Evolutionary conservation across 2,329 filamentous ascomycete genomes (phyloP).

Genomic region (Trichoderma atrobrunneum): DNA sequence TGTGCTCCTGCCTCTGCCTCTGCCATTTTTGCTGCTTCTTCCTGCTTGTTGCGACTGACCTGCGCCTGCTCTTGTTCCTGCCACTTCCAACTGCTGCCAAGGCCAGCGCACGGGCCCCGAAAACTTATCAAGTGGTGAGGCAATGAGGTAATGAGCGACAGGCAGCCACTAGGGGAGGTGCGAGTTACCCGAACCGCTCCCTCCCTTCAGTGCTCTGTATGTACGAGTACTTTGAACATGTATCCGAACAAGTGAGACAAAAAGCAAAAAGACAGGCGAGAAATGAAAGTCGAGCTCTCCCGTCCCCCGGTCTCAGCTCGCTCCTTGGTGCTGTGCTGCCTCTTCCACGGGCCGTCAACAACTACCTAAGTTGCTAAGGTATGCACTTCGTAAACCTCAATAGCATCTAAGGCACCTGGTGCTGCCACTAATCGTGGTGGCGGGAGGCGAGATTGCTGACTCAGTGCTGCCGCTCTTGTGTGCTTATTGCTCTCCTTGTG

Average conservation of each 20-base stretch:
- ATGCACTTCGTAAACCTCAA: background rate
- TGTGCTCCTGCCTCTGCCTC: background rate
- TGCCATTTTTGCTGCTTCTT: background rate
- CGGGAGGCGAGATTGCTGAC: conserved; percentile 7
- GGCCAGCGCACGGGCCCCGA: conserved; percentile 5
- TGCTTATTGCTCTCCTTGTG: background rate
- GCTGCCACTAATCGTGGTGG: background rate
- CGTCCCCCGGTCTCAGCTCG: background rate
- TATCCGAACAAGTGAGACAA: background rate
- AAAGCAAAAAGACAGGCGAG: background rate
- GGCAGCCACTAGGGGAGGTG: background rate
- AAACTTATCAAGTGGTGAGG: conserved; percentile 2
- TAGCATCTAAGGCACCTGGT: background rate
- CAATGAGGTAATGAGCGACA: conserved; percentile 6
- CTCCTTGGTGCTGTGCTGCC: background rate
- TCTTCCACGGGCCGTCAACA: background rate
- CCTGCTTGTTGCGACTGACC: background rate
- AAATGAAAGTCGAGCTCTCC: background rate
- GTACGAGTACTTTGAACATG: too few relatives aligned
- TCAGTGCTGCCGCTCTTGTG: background rate
- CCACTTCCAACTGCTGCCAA: background rate
- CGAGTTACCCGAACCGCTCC: background rate
- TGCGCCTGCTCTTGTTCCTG: background rate
- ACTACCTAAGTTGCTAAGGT: background rate
- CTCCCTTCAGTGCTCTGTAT: background rate